Base-by-base conservation (phyloP, 2,329 filamentous ascomycete genomes). In the Calycina herbarum region DNA sequence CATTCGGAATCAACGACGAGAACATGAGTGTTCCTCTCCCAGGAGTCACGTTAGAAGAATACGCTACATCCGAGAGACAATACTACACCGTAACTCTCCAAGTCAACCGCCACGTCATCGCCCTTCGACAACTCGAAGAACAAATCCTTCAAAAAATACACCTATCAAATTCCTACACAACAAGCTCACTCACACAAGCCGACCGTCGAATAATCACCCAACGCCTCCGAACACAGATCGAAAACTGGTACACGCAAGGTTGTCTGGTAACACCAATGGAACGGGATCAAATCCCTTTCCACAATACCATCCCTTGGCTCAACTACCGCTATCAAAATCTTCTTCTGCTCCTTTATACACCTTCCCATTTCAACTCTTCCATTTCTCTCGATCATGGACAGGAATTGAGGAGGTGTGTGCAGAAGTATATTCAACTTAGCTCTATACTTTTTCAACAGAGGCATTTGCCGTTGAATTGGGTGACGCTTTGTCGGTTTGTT, bases 11-110 rank as follows among this genome's bases (percentile, higher is more conserved):
- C 13, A 57, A 57, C 29, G 56, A 57, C 56, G 56, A 57, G 17
- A 57, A 57, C 56, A 57, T 57, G 56, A 57, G 29, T 15, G 56
- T 57, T 33, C 56, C 56, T 35, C 56, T 57, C 24, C 56, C 56
- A 35, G 31, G 56, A 17, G 56, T 57, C 3, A 57, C 29, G n/a
- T 35, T 57, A 31, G 56, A 57, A 8, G 56, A 57, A 33, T 57
- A 57, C 29, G 56, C 56, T 1, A 31, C 31, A 7, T 54, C 48
- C 2, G 56, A 57, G 5, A 20, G 56, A 57, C 56, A 57, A 35
- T 57, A 57, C 4, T 57, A 57, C 56, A 57, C 56, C 56, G 56
- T 57, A 10, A 33, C 56, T 57, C 27, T 57, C 5, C 56, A 57
- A 57, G 56, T 57, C 10, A 57, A 57, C 27, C 56, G 56, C 7